Percentiles rank a stretch among this genome's conserved stretches.
Conservation (phyloP, 352 stramenopile genomes). For the Phytopythium kandeliae region DNA sequence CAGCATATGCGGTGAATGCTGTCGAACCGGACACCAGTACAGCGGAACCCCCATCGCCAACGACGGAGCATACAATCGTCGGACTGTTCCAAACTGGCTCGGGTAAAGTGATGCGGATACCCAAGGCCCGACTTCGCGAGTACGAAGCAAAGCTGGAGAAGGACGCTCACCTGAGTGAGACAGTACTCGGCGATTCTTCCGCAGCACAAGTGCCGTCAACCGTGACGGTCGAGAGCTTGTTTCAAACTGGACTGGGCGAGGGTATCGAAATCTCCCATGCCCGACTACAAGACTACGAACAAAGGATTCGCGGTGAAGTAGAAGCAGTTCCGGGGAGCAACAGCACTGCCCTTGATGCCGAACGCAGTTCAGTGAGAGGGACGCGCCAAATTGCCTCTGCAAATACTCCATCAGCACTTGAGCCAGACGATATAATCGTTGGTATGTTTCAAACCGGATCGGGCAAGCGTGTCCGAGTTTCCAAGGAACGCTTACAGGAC, state of each 20-base stretch:
- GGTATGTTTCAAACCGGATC: constrained; percentile 26
- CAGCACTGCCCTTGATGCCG: not conserved
- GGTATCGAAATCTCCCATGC: constrained; percentile 19
- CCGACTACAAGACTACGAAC: constrained; percentile 20
- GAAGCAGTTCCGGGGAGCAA: constrained; percentile 2
- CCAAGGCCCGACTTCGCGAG: constrained; percentile 16
- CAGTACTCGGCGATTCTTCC: not conserved
- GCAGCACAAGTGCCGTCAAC: constrained; percentile 1
- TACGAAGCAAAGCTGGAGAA: constrained; percentile 15
- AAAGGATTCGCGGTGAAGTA: constrained; percentile 12
- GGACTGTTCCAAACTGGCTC: constrained; percentile 26
- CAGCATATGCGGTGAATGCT: not conserved
- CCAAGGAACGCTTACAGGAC: constrained; percentile 17
- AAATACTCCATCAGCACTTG: no score
- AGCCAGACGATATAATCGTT: not conserved
- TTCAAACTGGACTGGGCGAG: constrained; percentile 28
- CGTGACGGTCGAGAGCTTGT: constrained; percentile 6
- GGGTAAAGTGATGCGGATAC: constrained; percentile 21
- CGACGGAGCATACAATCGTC: not conserved
- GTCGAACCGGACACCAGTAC: not conserved
- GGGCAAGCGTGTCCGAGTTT: constrained; percentile 22
- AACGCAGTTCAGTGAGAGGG: not conserved
- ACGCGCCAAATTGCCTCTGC: not conserved
- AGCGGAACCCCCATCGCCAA: not conserved
- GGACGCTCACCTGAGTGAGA: not conserved